Base-by-base conservation (phyloP, 148 eudicot genomes). In the Fallopia convolvulus region DNA sequence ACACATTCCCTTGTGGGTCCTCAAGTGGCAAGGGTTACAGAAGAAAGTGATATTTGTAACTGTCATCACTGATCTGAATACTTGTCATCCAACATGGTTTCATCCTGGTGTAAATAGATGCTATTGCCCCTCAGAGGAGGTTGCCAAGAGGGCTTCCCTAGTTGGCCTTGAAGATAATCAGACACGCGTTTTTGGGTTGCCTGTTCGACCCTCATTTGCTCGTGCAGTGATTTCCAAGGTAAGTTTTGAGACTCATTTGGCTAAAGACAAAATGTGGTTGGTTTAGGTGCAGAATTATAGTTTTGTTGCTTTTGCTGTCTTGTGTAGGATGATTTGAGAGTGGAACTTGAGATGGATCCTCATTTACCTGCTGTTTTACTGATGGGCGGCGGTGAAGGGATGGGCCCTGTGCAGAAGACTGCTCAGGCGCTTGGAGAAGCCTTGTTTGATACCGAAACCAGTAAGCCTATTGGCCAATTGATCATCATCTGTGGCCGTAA, bases 371-470 rank as follows among this genome's bases (percentile, higher is more conserved):
- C 95, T 0, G 95, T 94, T 66, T 80, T 94, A 81, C 82, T 94
- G 68, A 94, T 94, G 98, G 98, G 98, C 56, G 98, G 98, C 14
- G 98, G 98, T 13, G 98, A 94, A 87, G 98, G 98, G 73, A 94
- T 94, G 98, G 98, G 98, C 1, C 98, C 98, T 9, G 98, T 94
- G 32, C 84, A 89, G 82, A 86, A 94, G 81, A 94, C 98, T 20
- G 98, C 98, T 3, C 49, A 81, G 83, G 97, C 97, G 75, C 92
- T 94, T 77, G 92, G 83, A 76, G 91, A 89, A 72, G 81, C 92
- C 44, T 82, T 94, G 74, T 90, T 82, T 7, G 87, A 94, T 76
- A 80, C 84, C 76, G 84, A 83, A 70, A 82, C 73, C 1, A 88
- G 83, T 50, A 89, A 87, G 82, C 93, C 98, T 40, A 88, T 94